A percentile compares a stretch with the other conserved stretches of the same genome.
Conservation (phyloP, 73 alveolate species). For the Paramecium bursaria region DNA sequence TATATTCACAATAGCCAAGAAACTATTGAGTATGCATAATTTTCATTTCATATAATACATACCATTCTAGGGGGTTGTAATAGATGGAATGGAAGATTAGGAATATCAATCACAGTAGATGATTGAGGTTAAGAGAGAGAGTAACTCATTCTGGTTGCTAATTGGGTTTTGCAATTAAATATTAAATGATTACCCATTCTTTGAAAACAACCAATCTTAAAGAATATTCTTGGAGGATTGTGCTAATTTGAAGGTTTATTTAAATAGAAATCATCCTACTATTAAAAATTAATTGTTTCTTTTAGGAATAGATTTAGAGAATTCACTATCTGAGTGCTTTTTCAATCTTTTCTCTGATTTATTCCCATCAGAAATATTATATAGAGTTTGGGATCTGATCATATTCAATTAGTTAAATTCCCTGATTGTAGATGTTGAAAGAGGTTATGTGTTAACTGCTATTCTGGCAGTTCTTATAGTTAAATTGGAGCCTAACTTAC, state of each 20-base stretch:
- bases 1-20: slow-evolving; percentile 44
- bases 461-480: too few species aligned
- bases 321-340: slow-evolving; percentile 13
- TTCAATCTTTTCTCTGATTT: slow-evolving; percentile 36
- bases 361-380: slow-evolving; percentile 26
- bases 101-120: too few species aligned
- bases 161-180: slow-evolving; percentile 33
- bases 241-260: slow-evolving; percentile 27
- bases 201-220: not conserved
- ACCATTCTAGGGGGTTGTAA: too few species aligned
- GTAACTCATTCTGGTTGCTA: slow-evolving; percentile 38
- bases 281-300: slow-evolving; percentile 3
- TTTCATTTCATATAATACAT: not conserved
- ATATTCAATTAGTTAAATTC: too few species aligned
- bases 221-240: slow-evolving; percentile 39
- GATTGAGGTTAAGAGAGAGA: slow-evolving; percentile 23
- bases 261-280: slow-evolving; percentile 4
- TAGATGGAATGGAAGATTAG: not conserved
- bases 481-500: too few species aligned
- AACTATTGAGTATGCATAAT: slow-evolving; percentile 20
- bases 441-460: too few species aligned
- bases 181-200: slow-evolving; percentile 28
- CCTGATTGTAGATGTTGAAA: too few species aligned
- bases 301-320: slow-evolving; percentile 22
- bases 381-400: slow-evolving; percentile 53